These are phyloP conservation scores for Ogataea henricii DNA, from an alignment of 805 yeast species.

Conservation along the genomic window DNA sequence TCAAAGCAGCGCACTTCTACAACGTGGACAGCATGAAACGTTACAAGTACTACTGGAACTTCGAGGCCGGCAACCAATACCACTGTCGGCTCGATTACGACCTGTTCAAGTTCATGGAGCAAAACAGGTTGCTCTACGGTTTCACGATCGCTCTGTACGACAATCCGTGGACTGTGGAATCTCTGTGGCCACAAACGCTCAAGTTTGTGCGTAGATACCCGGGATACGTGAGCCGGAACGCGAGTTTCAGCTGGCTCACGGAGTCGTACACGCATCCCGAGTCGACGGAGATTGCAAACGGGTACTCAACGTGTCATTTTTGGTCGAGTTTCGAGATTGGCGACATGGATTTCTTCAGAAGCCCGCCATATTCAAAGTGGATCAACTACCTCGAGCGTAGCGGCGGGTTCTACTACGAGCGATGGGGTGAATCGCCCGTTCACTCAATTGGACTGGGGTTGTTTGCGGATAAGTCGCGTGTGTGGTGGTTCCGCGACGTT, in stretches of 20 bases:
- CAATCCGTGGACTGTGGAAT: conserved; percentile 60
- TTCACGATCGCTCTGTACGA: conserved; percentile 76
- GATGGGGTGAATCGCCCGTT: conserved; percentile 60
- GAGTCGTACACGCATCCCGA: conserved; percentile 65
- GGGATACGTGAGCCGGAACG: conserved; percentile 55
- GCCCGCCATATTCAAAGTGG: conserved; percentile 63
- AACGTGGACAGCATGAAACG: conserved; percentile 63
- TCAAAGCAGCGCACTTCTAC: conserved; percentile 81
- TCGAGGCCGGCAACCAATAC: conserved; percentile 78
- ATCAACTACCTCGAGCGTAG: conserved; percentile 65
- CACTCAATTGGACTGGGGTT: conserved; percentile 50
- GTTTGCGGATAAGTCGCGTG: conserved; percentile 45
- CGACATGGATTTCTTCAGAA: conserved; percentile 68
- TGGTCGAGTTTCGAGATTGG: conserved; percentile 88
- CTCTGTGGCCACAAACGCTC: conserved; percentile 75
- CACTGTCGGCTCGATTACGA: conserved; percentile 80
- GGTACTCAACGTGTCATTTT: conserved; percentile 83
- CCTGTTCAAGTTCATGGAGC: conserved; percentile 79
- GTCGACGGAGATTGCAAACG: conserved; percentile 42
- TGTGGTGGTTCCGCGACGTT: conserved; percentile 56
- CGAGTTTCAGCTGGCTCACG: conserved; percentile 68
- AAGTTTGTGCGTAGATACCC: conserved; percentile 63
- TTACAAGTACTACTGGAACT: conserved; percentile 90
- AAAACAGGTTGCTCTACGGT: conserved; percentile 68
- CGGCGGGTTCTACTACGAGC: conserved; percentile 82